Percentiles rank a stretch among this genome's conserved stretches.
Conservation (phyloP, 768 basidiomycete species). For the Rhodotorula babjevae region DNA sequence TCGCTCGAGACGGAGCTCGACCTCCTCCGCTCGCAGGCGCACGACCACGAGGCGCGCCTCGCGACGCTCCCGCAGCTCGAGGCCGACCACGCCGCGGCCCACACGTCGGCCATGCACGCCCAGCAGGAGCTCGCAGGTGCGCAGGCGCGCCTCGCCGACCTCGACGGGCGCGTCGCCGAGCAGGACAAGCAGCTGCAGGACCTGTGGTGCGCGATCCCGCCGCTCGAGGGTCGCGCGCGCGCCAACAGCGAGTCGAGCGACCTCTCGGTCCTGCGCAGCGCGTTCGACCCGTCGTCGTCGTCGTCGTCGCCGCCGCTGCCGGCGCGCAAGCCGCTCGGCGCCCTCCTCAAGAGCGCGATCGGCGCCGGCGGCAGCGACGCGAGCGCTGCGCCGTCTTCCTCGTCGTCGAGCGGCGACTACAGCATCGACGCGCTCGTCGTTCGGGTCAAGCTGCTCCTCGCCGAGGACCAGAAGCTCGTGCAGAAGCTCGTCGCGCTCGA, state of each 20-base stretch:
- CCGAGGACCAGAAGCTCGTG: slow-evolving; percentile 75
- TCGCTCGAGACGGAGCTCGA: neutral
- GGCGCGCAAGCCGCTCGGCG: neutral
- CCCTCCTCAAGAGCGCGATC: slow-evolving; percentile 45
- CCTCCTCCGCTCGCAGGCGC: neutral
- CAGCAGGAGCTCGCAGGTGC: neutral
- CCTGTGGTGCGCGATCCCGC: neutral
- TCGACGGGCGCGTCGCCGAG: neutral
- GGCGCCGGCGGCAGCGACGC: neutral
- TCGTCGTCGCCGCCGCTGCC: neutral
- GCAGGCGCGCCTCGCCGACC: neutral
- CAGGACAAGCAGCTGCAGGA: neutral
- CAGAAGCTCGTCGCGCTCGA: slow-evolving; percentile 78
- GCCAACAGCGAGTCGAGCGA: neutral
- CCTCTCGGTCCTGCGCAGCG: neutral
- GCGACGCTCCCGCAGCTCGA: neutral
- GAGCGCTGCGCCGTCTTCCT: too few species aligned
- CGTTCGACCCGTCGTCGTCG: slow-evolving; percentile 22
- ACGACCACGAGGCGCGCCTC: neutral
- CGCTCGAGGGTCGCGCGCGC: neutral
- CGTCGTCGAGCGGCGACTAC: slow-evolving; percentile 50
- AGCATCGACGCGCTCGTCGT: slow-evolving; percentile 52
- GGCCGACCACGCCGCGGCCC: neutral
- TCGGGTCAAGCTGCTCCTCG: slow-evolving; percentile 54
- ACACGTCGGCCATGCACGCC: neutral